Conservation (phyloP, 2,329 filamentous ascomycete genomes). For the Neonectria punicea region DNA sequence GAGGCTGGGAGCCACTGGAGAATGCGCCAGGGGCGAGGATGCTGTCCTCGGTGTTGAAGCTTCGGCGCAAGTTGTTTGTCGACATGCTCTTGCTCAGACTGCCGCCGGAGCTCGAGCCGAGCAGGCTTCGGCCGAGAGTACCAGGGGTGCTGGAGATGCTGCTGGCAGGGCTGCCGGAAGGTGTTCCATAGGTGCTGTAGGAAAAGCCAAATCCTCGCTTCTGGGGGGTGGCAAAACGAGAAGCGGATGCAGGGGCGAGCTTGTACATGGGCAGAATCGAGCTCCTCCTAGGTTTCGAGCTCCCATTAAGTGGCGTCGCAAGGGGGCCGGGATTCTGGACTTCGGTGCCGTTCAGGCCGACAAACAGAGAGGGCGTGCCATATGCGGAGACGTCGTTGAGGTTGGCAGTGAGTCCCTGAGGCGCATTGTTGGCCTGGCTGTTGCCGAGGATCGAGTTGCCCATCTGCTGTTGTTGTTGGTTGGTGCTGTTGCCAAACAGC, state of each 20-base stretch:
- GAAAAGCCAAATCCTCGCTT: conserved; percentile 91
- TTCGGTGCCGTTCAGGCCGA: conserved; percentile 72
- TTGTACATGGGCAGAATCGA: conserved; percentile 88
- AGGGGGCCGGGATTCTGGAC: conserved; percentile 83
- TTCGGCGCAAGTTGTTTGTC: conserved; percentile 84
- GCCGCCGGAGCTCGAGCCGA: conserved; percentile 73
- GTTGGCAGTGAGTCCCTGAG: conserved; percentile 78
- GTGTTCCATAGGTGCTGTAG: conserved; percentile 91
- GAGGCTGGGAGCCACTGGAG: conserved; percentile 71
- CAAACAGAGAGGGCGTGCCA: conserved; percentile 87
- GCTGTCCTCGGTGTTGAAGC: conserved; percentile 84
- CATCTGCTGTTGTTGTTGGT: conserved; percentile 61
- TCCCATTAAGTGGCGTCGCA: conserved; percentile 86
- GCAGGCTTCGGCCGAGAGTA: conserved; percentile 72
- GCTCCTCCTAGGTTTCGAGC: conserved; percentile 78
- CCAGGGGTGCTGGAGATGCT: conserved; percentile 74
- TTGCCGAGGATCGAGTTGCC: conserved; percentile 70
- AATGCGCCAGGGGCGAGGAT: conserved; percentile 88
- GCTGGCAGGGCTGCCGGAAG: conserved; percentile 74
- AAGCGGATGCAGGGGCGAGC: conserved; percentile 82
- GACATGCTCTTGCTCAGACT: conserved; percentile 89
- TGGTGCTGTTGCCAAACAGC: conserved; percentile 59
- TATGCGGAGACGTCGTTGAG: conserved; percentile 89
- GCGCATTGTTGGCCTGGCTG: conserved; percentile 60
- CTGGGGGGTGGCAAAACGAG: conserved; percentile 83